Evolutionary conservation across 2,329 filamentous ascomycete genomes (phyloP).

Genomic region (Ophiostoma australiae): DNA sequence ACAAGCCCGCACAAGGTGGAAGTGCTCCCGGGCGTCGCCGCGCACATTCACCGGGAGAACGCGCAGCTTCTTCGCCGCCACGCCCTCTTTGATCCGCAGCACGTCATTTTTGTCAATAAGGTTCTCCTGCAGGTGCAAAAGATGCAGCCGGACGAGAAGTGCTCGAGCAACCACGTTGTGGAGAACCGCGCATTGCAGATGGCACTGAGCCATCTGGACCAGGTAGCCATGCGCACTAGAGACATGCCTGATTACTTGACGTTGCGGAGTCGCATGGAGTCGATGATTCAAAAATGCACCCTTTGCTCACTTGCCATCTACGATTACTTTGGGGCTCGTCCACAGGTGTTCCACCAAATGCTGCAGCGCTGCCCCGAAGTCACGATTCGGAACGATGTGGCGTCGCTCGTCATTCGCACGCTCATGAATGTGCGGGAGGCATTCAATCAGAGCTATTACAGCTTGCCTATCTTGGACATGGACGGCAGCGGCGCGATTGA

Average conservation of each 20-base stretch:
- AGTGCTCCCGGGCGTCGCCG: constrained; percentile 44
- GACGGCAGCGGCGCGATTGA: constrained; percentile 30
- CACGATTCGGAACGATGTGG: constrained; percentile 50
- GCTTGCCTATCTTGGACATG: constrained; percentile 27
- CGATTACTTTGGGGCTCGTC: constrained; percentile 54
- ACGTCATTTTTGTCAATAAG: constrained; percentile 61
- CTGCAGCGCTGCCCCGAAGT: constrained; percentile 57
- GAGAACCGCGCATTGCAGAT: constrained; percentile 51
- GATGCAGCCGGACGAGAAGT: constrained; percentile 42
- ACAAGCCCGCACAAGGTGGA: constrained; percentile 40
- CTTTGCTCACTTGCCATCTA: constrained; percentile 56
- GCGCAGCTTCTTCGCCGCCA: constrained; percentile 68
- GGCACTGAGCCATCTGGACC: constrained; percentile 64
- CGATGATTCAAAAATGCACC: constrained; percentile 46
- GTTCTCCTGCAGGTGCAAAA: constrained; percentile 55
- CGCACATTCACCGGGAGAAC: constrained; percentile 68
- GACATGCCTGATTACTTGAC: constrained; percentile 58
- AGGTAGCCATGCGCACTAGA: constrained; percentile 67
- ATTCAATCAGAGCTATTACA: constrained; percentile 45
- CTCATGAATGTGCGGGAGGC: constrained; percentile 49
- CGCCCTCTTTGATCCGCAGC: constrained; percentile 69
- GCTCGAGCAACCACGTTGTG: constrained; percentile 43
- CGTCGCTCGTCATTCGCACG: constrained; percentile 48
- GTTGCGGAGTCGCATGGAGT: constrained; percentile 42
- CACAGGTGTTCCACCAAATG: constrained; percentile 58